phyloP scores from a whole-genome alignment of 2,329 filamentous ascomycete species.

The Pseudopithomyces maydicus region DNA sequence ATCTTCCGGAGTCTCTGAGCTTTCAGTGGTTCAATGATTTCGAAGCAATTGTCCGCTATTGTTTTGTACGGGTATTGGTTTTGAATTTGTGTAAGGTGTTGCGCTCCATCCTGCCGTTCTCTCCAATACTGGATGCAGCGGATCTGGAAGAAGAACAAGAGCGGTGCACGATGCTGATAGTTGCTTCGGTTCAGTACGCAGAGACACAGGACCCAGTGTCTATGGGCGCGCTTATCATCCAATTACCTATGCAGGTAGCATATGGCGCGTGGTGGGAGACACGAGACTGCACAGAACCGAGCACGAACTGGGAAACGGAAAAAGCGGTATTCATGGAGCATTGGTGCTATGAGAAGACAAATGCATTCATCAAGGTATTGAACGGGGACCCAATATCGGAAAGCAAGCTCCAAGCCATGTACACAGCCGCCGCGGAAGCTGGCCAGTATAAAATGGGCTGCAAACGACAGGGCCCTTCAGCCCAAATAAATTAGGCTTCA shows the following conservation, averaged over 20 bases:
- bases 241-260: slow-evolving; percentile 12
- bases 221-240: slow-evolving; percentile 6
- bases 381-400: not conserved
- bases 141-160: slow-evolving; percentile 8
- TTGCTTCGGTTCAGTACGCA: slow-evolving; percentile 10
- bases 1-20: slow-evolving; percentile 6
- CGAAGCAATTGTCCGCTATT: slow-evolving; percentile 11
- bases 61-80: slow-evolving; percentile 12
- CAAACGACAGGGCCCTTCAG: not conserved
- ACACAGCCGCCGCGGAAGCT: not conserved
- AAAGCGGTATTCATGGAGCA: not conserved
- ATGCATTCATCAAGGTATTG: not conserved
- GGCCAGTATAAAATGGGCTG: not conserved
- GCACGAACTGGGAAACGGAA: not conserved
- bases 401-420: not conserved
- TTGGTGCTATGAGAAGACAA: not conserved
- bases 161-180: slow-evolving; percentile 3
- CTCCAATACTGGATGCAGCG: not conserved
- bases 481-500: not conserved
- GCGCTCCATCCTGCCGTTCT: not conserved
- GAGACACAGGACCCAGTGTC: slow-evolving; percentile 8
- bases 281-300: not conserved
- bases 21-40: slow-evolving; percentile 7
- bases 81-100: slow-evolving; percentile 6
- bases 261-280: slow-evolving; percentile 13